Evolutionary conservation across 768 basidiomycete species (phyloP), one percentile per base, ranked within the genome.

Genomic region (Auricularia auricula-judae): DNA sequence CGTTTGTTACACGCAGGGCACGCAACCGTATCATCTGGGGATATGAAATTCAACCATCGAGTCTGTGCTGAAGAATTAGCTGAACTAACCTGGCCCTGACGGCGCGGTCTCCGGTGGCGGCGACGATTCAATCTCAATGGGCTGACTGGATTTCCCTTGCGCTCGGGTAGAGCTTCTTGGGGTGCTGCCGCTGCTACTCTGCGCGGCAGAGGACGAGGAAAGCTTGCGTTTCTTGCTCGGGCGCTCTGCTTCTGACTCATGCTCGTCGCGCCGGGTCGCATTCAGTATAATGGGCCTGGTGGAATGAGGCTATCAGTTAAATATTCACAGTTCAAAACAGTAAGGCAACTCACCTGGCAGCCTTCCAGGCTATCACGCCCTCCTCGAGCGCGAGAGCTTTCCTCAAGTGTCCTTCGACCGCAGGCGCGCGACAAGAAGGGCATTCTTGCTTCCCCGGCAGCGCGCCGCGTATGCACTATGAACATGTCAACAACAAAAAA

Each of bases 371-470:
- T n/a, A 77, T 74, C 2, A 89, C 82, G 11, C 80, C 80, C 66
- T 84, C 86, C 72, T 90, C 91, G 56, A 93, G 71, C n/a, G 76
- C 79, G n/a, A 82, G 76, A 70, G 89, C 89, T 43, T 83, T 80
- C 67, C 88, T 76, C 63, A 93, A 76, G 56, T 87, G 83, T 3
- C 79, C 80, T 71, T 91, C 89, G 12, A 78, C 79, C 0, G 81
- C 74, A 3, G 73, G 65, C 68, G 84, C 84, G 21, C 87, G 80
- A 73, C 91, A 93, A 18, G 76, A 77, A 7, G 91, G 90, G 68
- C 91, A 93, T 71, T 87, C 85, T 33, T 83, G 80, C 70, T 87
- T 86, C 36, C 72, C 77, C 4, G 77, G 69, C 35, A 91, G 72
- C 3, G 82, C 78, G 23, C 81, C 76, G 60, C 91, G 79, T 63